Conservation (phyloP, 768 basidiomycete species). For the Suillus clintonianus region DNA sequence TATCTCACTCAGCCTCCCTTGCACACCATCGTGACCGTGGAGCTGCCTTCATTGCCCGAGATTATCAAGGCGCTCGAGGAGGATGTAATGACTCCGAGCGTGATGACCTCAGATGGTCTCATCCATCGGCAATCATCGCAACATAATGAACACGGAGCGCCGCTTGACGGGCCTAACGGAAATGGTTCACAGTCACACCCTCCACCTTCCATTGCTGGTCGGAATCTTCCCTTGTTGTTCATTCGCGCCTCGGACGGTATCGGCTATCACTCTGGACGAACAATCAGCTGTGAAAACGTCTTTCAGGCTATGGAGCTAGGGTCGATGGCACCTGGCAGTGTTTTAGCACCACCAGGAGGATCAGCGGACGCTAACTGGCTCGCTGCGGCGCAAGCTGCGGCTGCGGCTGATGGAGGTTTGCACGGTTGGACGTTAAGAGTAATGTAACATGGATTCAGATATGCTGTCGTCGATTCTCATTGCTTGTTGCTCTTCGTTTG, state of each 20-base stretch:
- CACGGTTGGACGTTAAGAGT: slow-evolving; percentile 82
- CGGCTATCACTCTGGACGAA: slow-evolving; percentile 86
- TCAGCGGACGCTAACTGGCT: slow-evolving; percentile 69
- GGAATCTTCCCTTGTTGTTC: slow-evolving; percentile 77
- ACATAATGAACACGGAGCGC: slow-evolving; percentile 38
- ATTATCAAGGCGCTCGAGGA: slow-evolving; percentile 81
- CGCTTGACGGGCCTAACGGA: slow-evolving; percentile 26
- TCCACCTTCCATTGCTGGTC: slow-evolving; percentile 59
- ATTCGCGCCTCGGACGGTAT: slow-evolving; percentile 84
- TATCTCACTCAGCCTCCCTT: slow-evolving; percentile 55
- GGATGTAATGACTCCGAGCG: slow-evolving; percentile 52
- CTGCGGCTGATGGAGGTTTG: slow-evolving; percentile 62
- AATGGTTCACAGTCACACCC: slow-evolving; percentile 29
- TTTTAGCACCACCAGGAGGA: slow-evolving; percentile 46
- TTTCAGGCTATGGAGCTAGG: slow-evolving; percentile 70
- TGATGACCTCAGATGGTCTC: slow-evolving; percentile 35
- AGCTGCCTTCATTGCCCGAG: slow-evolving; percentile 76
- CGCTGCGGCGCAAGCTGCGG: slow-evolving; percentile 71
- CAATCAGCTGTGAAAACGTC: slow-evolving; percentile 80
- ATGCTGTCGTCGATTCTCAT: slow-evolving; percentile 23
- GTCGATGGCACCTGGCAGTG: slow-evolving; percentile 45
- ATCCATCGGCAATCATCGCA: slow-evolving; percentile 14
- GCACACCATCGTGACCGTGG: slow-evolving; percentile 83
- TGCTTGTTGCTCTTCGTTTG: slow-evolving; percentile 18
- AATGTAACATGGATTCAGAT: slow-evolving; percentile 47